These are phyloP conservation scores for Talaromyces sp. DNA, from an alignment of 2,329 filamentous ascomycete species.

Conservation along the genomic window DNA sequence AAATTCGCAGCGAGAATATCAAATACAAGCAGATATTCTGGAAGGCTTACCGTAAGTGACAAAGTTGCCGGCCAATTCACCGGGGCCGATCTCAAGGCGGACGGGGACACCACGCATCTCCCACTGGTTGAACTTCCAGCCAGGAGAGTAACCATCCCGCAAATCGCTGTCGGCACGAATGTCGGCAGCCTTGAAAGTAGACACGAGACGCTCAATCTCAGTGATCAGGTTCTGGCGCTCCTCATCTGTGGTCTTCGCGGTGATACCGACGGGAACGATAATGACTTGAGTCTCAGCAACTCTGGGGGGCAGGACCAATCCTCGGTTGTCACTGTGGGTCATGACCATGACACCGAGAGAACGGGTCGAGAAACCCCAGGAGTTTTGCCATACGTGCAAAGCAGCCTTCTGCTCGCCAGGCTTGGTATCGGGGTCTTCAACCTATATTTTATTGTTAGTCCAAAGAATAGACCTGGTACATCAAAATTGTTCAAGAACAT, in stretches of 20 bases:
- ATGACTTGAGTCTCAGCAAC: constrained; percentile 85
- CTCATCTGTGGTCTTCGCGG: constrained; percentile 80
- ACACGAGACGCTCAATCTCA: constrained; percentile 71
- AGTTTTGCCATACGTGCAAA: constrained; percentile 96
- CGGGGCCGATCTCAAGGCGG: constrained; percentile 92
- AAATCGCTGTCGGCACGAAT: constrained; percentile 80
- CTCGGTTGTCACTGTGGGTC: constrained; percentile 95
- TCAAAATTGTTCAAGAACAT: too few relatives aligned
- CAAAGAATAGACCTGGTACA: background rate
- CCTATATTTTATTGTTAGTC: background rate
- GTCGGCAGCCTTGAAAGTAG: constrained; percentile 69
- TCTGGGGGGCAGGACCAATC: constrained; percentile 87
- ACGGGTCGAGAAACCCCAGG: constrained; percentile 95
- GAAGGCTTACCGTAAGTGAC: constrained; percentile 59
- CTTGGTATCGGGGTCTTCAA: constrained; percentile 75
- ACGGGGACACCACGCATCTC: constrained; percentile 95
- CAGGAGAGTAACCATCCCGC: constrained; percentile 87
- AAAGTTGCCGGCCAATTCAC: constrained; percentile 83
- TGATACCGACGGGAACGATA: constrained; percentile 90
- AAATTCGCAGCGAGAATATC: too few relatives aligned
- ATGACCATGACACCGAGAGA: constrained; percentile 99
- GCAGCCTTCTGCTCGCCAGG: constrained; percentile 74
- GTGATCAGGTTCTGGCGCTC: constrained; percentile 75
- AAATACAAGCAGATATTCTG: too few relatives aligned
- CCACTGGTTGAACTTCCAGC: constrained; percentile 99